These are phyloP conservation scores for Fusarium subtropicale DNA, from an alignment of 2,329 filamentous ascomycete species.

Conservation along the genomic window DNA sequence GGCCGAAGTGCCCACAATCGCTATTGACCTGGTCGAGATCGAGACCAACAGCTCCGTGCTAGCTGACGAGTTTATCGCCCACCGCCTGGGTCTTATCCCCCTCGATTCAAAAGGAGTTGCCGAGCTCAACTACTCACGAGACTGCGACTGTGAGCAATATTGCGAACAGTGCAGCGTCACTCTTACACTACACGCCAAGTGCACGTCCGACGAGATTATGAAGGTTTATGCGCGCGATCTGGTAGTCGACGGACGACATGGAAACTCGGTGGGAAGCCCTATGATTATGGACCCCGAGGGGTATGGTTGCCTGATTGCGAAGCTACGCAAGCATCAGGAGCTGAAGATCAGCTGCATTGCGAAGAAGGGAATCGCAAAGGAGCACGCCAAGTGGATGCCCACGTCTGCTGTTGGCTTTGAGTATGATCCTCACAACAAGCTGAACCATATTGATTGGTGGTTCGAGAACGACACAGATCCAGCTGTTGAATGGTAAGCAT, in stretches of 20 bases:
- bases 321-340: slow-evolving; percentile 90
- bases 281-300: slow-evolving; percentile 86
- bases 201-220: slow-evolving; percentile 88
- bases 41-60: slow-evolving; percentile 95
- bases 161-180: slow-evolving; percentile 92
- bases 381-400: slow-evolving; percentile 98
- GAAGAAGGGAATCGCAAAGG: slow-evolving; percentile 98
- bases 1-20: slow-evolving; percentile 92
- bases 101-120: slow-evolving; percentile 87
- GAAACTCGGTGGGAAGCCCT: slow-evolving; percentile 83
- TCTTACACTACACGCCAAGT: slow-evolving; percentile 85
- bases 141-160: slow-evolving; percentile 96
- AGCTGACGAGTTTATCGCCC: slow-evolving; percentile 94
- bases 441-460: slow-evolving; percentile 93
- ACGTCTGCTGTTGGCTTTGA: slow-evolving; percentile 94
- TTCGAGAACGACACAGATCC: slow-evolving; percentile 82
- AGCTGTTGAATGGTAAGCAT: slow-evolving; percentile 82
- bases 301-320: slow-evolving; percentile 86
- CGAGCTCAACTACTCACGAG: slow-evolving; percentile 85
- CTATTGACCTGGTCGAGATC: slow-evolving; percentile 94
- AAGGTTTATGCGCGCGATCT: slow-evolving; percentile 94
- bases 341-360: slow-evolving; percentile 91
- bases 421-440: slow-evolving; percentile 97
- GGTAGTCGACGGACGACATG: slow-evolving; percentile 74
- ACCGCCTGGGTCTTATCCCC: slow-evolving; percentile 90